Base-by-base conservation (phyloP, 805 yeast species). In the Priceomyces melissophilus region DNA sequence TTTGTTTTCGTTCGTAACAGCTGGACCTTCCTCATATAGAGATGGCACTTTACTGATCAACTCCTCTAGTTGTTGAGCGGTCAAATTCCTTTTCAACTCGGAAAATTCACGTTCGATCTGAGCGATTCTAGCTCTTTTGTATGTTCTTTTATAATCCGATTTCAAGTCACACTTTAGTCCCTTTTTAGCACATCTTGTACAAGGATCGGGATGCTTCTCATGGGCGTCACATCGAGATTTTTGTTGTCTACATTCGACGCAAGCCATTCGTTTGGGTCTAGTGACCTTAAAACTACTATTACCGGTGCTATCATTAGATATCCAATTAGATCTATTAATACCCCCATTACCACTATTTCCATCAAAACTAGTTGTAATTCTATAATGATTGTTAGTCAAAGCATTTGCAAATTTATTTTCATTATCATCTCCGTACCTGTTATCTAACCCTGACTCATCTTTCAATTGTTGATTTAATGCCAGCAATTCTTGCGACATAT, bases 221-320 rank as follows among this genome's bases (percentile, higher is more conserved):
- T 73, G 78, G 10, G 96, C 95, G 63, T 90, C 96, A 65, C 97
- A 90, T 53, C 81, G 79, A 28, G 89, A 83, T 63, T 93, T 93
- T 60, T 91, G 99, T 62, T 93, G 98, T 10, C 98, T 78, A 58
- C 99, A 93, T 54, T 91, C 96, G 1, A 87, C 88, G 68, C 99
- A 93, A 0, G 98, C 98, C 58, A 89, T 79, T 41, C 80, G 72
- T 58, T 81, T 83, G 30, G 60, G 50, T 38, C 52, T 62, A 2
- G 49, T 46, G 5, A 38, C 30, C 34, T 53, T 49, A 35, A 34
- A 48, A 35, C 43, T 9, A 34, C 32, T 16, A 16, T 17, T 26
- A 11, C 35, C 35, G 8, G 14, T 17, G 8, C n/a, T 16, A 3
- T 16, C 14, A 16, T 8, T 38, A 12, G 20, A 15, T 25, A 37